Base-by-base conservation (phyloP, 495 filamentous ascomycete genomes). In the Xylaria sp. region DNA sequence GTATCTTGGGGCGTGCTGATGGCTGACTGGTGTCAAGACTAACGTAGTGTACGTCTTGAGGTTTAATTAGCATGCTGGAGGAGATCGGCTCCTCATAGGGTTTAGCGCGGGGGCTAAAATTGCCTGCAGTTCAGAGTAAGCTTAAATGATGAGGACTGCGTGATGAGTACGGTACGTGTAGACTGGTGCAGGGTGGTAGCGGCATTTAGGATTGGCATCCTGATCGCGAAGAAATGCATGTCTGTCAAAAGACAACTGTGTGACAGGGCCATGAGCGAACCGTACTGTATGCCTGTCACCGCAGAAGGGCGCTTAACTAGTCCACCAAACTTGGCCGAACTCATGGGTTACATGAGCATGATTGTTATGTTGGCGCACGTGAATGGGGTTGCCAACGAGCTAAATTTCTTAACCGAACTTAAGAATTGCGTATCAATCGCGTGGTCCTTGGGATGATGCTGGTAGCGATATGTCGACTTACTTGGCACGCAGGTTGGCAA, bases 91-190 rank as follows among this genome's bases (percentile, higher is more conserved):
- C 46, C 64, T 43, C n/a, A 67, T 33, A 41, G 8, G 35, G 48
- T n/a, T 66, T 67, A 67, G 64, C 48, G 35, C 29, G 14, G 48
- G 41, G 35, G 64, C 64, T 55, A 67, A 55, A 67, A 11, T 55
- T 11, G 48, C 64, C 24, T 55, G 46, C 46, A 24, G 46, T 6
- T 53, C 64, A 33, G 48, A 67, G 64, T 67, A 53, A 53, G 48
- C 48, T 55, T 67, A 43, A 53, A 67, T 41, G 33, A 53, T 29
- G 64, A 67, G 46, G n/a, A 40, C 3, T 55, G 55, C 44, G 35
- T 31, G 31, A 52, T 37, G 63, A 66, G 44, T 52, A 21, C 12
- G 0, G 31, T 24, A 50, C 29, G n/a, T 26, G 2, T 14, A 12
- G 19, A 37, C n/a, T 15, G 52, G 14, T n/a, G 24, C n/a, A 4